A percentile compares a stretch with the other conserved stretches of the same genome.
Evolutionary conservation across 768 basidiomycete species (phyloP).

Genomic region (Tephrocybe sp.): DNA sequence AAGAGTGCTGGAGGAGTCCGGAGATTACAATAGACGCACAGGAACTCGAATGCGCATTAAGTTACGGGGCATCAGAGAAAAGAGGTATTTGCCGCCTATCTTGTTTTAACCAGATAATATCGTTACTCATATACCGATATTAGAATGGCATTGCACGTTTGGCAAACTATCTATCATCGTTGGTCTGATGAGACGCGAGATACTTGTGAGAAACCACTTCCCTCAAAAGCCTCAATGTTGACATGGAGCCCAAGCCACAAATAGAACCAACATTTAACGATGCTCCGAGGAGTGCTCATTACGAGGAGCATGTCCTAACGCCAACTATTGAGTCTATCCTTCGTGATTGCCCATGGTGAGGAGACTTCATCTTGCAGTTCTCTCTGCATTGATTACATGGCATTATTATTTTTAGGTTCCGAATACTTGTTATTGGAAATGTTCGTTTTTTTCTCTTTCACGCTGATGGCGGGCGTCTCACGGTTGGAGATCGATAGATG

Average conservation of each 20-base stretch:
- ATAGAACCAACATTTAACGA: neutral
- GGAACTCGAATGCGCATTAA: neutral
- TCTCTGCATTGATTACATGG: too few relatives aligned
- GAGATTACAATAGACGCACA: neutral
- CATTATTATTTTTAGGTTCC: too few relatives aligned
- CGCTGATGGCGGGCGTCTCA: too few relatives aligned
- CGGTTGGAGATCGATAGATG: conserved; percentile 12
- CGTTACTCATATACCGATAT: neutral
- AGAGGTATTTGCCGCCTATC: neutral
- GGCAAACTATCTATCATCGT: conserved; percentile 2
- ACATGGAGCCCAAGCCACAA: neutral
- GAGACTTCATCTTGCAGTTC: too few relatives aligned
- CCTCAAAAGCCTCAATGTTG: neutral
- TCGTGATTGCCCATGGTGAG: conserved; percentile 14
- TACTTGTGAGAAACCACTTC: neutral
- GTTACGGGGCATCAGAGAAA: neutral
- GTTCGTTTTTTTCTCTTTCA: conserved; percentile 4
- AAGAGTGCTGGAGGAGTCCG: neutral
- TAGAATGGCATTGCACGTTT: conserved; percentile 9
- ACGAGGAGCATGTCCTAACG: neutral
- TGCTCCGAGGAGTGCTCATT: neutral
- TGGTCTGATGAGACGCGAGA: conserved; percentile 2
- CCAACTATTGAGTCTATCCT: conserved; percentile 17
- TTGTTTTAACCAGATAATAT: too few relatives aligned
- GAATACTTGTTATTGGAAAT: conserved; percentile 28